Percentiles rank a stretch among this genome's conserved stretches.
Conservation (phyloP, 2,329 filamentous ascomycete genomes). For the Diaporthe amygdali region DNA sequence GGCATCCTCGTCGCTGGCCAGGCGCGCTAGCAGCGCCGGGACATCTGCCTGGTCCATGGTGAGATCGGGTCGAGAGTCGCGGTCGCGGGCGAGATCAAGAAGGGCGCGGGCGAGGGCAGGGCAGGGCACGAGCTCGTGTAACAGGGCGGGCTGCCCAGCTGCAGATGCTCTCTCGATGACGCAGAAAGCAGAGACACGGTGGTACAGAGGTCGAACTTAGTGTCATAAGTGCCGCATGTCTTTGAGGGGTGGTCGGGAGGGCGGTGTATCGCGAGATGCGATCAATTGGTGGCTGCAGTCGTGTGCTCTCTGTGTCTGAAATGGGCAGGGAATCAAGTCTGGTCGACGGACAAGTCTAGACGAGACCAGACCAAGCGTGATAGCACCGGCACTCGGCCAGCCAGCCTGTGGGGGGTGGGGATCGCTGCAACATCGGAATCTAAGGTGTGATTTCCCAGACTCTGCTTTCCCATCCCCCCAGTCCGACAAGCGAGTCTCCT, state of each 20-base stretch:
- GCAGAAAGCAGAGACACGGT: constrained; percentile 15
- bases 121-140: constrained; percentile 23
- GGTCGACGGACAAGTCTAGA: background rate
- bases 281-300: background rate
- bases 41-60: constrained; percentile 72
- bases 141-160: constrained; percentile 13
- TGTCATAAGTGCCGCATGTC: constrained; percentile 26
- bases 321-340: background rate
- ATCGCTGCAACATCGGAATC: constrained; percentile 6
- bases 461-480: background rate
- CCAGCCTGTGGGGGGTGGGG: background rate
- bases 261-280: constrained; percentile 20
- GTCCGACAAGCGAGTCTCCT: background rate
- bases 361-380: background rate
- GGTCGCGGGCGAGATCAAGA: background rate
- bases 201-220: constrained; percentile 13
- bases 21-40: constrained; percentile 66
- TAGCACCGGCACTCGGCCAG: background rate
- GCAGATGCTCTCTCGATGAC: constrained; percentile 22
- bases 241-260: constrained; percentile 8
- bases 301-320: background rate
- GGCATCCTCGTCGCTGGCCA: constrained; percentile 80
- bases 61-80: constrained; percentile 8
- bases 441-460: background rate
- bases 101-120: background rate